Conservation (phyloP, 441 rosid species). For the Eutrema salsugineum region DNA sequence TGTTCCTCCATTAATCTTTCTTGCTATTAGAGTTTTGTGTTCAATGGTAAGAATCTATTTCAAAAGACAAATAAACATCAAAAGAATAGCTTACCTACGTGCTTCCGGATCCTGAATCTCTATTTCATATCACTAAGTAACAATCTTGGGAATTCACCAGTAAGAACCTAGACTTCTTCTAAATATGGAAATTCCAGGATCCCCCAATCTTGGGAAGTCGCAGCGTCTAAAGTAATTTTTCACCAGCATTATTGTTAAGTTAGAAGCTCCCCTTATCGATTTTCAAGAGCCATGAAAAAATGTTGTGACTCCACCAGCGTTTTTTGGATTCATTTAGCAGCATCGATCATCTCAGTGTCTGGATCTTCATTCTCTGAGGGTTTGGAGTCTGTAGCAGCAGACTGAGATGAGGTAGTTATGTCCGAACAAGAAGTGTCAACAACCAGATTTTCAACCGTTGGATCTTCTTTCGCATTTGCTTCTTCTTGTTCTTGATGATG, state of each 20-base stretch:
- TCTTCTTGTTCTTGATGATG: conserved; percentile 13
- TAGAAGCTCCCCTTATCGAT: conserved; percentile 23
- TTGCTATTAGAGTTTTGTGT: neutral
- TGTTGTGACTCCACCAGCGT: neutral
- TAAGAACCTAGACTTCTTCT: conserved; percentile 11
- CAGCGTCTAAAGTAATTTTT: conserved; percentile 12
- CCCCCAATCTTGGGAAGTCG: neutral
- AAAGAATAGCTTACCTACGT: neutral
- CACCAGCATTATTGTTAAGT: conserved; percentile 16
- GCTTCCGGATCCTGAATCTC: conserved; percentile 11
- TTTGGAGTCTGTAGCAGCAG: neutral
- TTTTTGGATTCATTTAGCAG: conserved; percentile 8
- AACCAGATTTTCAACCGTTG: neutral
- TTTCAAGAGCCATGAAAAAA: conserved; percentile 23
- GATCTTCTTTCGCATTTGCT: conserved; percentile 10
- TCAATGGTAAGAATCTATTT: conserved; percentile 7
- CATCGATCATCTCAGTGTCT: conserved; percentile 13
- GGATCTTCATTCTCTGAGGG: conserved; percentile 10
- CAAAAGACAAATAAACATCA: conserved; percentile 2
- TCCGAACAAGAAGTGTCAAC: neutral
- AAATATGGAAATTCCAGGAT: neutral
- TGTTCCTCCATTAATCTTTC: conserved; percentile 2
- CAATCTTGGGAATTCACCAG: neutral
- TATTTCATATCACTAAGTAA: neutral
- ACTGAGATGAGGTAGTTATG: conserved; percentile 1